Base-by-base conservation (phyloP, 2,329 filamentous ascomycete genomes). In the Aureobasidium sp. region DNA sequence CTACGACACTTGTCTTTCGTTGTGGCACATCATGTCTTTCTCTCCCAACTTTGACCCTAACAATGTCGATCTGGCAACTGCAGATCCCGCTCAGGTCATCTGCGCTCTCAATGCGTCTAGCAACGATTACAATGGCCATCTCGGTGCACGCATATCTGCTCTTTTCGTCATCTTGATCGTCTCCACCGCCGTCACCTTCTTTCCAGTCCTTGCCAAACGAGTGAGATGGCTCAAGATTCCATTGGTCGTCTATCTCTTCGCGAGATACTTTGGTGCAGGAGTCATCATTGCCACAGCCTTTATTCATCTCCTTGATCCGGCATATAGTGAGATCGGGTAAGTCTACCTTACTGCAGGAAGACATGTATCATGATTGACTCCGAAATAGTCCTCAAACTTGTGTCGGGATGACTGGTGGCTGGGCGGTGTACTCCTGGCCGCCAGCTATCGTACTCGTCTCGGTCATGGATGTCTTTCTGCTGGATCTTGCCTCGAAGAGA, bases 221-320 rank as follows among this genome's bases (percentile, higher is more conserved):
- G 33, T 36, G 33, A 36, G 33, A 36, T 36, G 33, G 33, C 33
- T 36, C 33, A 36, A 59, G 56, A 48, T 60, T 29, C 56, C 56
- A 2, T 42, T 60, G 1, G 20, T 33, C 38, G 87, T 89, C 7
- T 97, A 97, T 80, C 97, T 97, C 78, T 81, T 95, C 64, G 92
- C 92, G 71, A 97, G 97, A 77, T 97, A 95, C 80, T 93, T 98
- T 75, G 95, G 95, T 69, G 95, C 94, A 0, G 95, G 95, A 48
- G 94, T 98, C 69, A 98, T 98, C 74, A 88, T 98, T 69, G 92
- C 93, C 7, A 98, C 95, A 1, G 93, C 95, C 0, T 97, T 97
- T 77, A 61, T 61, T 11, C 58, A 61, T 42, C 25, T 61, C 7
- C 45, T 61, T 10, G 58, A 61, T 16, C 48, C 1, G 18, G 58